These are phyloP conservation scores for Annulohypoxylon maeteangense DNA, from an alignment of 495 filamentous ascomycete genomes.

Conservation along the genomic window DNA sequence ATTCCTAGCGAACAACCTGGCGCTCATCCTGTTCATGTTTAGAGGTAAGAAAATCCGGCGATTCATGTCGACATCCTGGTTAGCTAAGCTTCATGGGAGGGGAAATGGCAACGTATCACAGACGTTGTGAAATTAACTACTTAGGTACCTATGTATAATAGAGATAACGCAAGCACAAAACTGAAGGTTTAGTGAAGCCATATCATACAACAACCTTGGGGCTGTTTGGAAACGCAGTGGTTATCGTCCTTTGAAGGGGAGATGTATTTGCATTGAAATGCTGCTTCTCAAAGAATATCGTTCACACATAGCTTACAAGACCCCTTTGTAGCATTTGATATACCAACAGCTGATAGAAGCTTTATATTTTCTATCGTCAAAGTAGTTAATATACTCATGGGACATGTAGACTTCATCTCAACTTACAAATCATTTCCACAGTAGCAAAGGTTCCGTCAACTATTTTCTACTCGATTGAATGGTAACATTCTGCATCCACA, in stretches of 20 bases:
- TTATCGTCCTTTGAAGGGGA: neutral
- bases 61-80: conserved; percentile 46
- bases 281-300: neutral
- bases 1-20: conserved; percentile 48
- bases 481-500: neutral
- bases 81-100: conserved; percentile 48
- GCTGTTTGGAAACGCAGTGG: neutral
- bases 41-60: conserved; percentile 51
- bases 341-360: neutral
- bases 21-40: conserved; percentile 52
- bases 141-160: neutral
- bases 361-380: neutral
- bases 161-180: too few relatives aligned
- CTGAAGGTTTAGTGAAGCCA: too few relatives aligned
- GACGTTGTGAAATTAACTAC: neutral
- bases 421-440: neutral
- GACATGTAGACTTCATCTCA: neutral
- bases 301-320: neutral
- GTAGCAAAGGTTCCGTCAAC: neutral
- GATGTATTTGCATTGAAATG: neutral
- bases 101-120: neutral
- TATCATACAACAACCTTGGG: neutral
- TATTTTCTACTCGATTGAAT: too few relatives aligned
- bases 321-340: neutral
- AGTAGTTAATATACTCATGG: neutral